A percentile compares a stretch with the other conserved stretches of the same genome.
Evolutionary conservation across 1,139 yeast species (phyloP).

Genomic region (Nakaseomyces sp.): DNA sequence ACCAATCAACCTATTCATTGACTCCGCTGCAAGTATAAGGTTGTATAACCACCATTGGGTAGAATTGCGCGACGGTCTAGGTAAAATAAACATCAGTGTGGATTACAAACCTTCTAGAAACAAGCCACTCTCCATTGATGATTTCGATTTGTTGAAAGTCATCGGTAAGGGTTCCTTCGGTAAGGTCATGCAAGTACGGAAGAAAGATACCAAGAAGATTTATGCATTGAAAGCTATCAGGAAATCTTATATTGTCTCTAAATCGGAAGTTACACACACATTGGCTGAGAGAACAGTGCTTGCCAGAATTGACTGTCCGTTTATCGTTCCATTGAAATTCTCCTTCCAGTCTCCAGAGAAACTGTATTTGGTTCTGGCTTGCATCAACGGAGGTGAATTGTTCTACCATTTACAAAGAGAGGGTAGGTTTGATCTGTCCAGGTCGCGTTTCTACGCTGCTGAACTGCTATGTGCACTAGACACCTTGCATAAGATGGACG

Average conservation of each 20-base stretch:
- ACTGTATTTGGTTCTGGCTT: slow-evolving; percentile 77
- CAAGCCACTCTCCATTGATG: slow-evolving; percentile 72
- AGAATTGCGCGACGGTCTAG: slow-evolving; percentile 30
- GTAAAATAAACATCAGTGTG: slow-evolving; percentile 50
- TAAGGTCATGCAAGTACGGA: slow-evolving; percentile 94
- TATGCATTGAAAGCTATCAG: slow-evolving; percentile 90
- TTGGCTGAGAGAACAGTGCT: slow-evolving; percentile 90
- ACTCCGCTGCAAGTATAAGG: slow-evolving; percentile 32
- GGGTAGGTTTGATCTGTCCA: slow-evolving; percentile 76
- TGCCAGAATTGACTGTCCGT: slow-evolving; percentile 86
- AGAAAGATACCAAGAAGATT: slow-evolving; percentile 85
- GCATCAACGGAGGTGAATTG: slow-evolving; percentile 93
- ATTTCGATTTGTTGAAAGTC: slow-evolving; percentile 83
- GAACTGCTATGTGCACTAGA: slow-evolving; percentile 88
- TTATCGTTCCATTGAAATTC: slow-evolving; percentile 89
- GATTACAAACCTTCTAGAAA: slow-evolving; percentile 69
- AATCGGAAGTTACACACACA: slow-evolving; percentile 92
- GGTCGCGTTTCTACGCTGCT: slow-evolving; percentile 88
- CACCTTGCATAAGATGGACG: slow-evolving; percentile 80
- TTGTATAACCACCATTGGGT: slow-evolving; percentile 41
- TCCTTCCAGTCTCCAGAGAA: slow-evolving; percentile 92
- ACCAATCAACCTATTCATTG: slow-evolving; percentile 31
- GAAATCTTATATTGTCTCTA: slow-evolving; percentile 84
- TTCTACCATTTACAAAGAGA: slow-evolving; percentile 89
- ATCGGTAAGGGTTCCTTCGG: slow-evolving; percentile 98